phyloP scores from a whole-genome alignment of 441 rosid species.

The Jatropha podagrica region DNA sequence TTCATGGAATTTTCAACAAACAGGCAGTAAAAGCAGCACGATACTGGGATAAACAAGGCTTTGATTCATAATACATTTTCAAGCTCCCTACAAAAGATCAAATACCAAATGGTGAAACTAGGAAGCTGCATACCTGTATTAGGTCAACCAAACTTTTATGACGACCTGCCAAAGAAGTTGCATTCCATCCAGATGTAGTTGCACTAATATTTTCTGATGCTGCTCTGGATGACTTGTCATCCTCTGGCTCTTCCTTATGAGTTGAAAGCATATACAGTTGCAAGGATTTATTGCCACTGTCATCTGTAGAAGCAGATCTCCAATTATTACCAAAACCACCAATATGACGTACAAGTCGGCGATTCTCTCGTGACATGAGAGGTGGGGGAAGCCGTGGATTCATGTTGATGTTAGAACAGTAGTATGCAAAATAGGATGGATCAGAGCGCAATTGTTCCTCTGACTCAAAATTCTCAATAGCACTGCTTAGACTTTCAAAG shows the following conservation, averaged over 20 bases:
- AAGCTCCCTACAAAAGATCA: neutral
- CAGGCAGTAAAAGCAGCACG: neutral
- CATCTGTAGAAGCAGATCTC: constrained; percentile 50
- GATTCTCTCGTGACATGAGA: constrained; percentile 73
- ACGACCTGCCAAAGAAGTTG: constrained; percentile 44
- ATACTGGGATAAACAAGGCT: neutral
- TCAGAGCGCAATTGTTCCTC: constrained; percentile 85
- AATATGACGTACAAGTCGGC: constrained; percentile 61
- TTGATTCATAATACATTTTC: neutral
- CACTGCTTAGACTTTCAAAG: constrained; percentile 58
- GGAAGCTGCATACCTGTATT: constrained; percentile 61
- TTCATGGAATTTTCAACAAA: neutral
- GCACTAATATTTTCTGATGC: constrained; percentile 27
- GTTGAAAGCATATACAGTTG: constrained; percentile 55
- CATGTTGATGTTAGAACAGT: constrained; percentile 74
- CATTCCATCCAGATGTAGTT: constrained; percentile 32
- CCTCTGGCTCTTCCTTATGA: constrained; percentile 82
- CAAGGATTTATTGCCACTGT: constrained; percentile 44
- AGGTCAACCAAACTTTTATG: constrained; percentile 89
- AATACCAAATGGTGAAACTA: neutral
- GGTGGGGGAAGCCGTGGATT: constrained; percentile 99
- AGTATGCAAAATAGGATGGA: constrained; percentile 80
- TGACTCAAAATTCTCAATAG: constrained; percentile 48
- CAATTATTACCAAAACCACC: constrained; percentile 56
- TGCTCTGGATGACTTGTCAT: constrained; percentile 52